Evolutionary conservation across 1,139 yeast species (phyloP).

Genomic region (Pichia sp.): DNA sequence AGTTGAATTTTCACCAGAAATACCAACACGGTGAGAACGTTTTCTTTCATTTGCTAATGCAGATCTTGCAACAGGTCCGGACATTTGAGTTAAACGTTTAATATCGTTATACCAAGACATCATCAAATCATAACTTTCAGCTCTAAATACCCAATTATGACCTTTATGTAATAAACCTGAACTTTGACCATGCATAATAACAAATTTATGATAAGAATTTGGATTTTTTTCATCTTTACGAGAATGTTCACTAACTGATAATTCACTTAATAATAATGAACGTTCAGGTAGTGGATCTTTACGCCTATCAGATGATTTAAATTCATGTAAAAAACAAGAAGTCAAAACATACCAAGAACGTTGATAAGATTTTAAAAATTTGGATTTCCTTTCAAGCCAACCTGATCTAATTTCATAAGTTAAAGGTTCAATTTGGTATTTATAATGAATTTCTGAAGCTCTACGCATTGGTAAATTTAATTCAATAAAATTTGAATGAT

Average conservation of each 20-base stretch:
- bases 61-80: conserved; percentile 49
- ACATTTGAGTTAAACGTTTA: conserved; percentile 53
- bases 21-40: conserved; percentile 17
- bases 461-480: conserved; percentile 66
- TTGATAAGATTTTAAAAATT: conserved; percentile 82
- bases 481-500: conserved; percentile 70
- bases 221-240: conserved; percentile 56
- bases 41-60: conserved; percentile 34
- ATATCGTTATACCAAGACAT: conserved; percentile 81
- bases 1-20: conserved; percentile 11
- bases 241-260: conserved; percentile 77
- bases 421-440: conserved; percentile 64
- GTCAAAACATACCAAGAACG: conserved; percentile 90
- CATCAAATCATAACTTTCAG: conserved; percentile 73
- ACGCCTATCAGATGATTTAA: conserved; percentile 75
- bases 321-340: conserved; percentile 83
- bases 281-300: conserved; percentile 82
- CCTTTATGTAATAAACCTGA: conserved; percentile 65
- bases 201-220: conserved; percentile 70
- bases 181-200: conserved; percentile 61
- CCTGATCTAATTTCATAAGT: conserved; percentile 74
- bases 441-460: conserved; percentile 55
- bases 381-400: conserved; percentile 80
- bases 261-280: conserved; percentile 77
- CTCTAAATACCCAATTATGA: conserved; percentile 90